phyloP scores from a whole-genome alignment of 1,284 basidiomycete genomes.

The Ganoderma sp. region DNA sequence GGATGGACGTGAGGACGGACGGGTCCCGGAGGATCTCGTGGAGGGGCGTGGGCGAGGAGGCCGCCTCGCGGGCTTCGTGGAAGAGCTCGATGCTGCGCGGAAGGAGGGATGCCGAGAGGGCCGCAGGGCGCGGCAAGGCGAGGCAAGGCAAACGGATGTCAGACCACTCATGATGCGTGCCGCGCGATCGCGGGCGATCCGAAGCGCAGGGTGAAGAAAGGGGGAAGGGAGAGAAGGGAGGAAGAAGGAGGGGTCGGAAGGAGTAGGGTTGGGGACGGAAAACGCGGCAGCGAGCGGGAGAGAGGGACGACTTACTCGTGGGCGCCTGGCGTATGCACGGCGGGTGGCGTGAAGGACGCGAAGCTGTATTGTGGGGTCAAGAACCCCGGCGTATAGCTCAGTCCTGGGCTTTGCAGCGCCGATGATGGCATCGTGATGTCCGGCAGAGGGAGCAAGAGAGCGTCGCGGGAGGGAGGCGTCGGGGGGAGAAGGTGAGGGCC shows the following conservation, averaged over 20 bases:
- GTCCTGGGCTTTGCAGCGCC: slow-evolving; percentile 21
- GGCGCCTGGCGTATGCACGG: slow-evolving; percentile 27
- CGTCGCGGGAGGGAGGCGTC: slow-evolving; percentile 27
- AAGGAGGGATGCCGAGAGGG: neutral
- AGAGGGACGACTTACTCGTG: slow-evolving; percentile 26
- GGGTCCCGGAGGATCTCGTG: slow-evolving; percentile 43
- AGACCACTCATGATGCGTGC: neutral
- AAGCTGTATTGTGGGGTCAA: slow-evolving; percentile 29
- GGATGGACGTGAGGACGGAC: slow-evolving; percentile 36
- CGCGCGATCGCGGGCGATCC: slow-evolving; percentile 6
- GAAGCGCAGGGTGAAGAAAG: slow-evolving; percentile 4
- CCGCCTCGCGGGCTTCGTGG: slow-evolving; percentile 40
- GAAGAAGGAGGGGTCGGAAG: neutral
- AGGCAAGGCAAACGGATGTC: slow-evolving; percentile 4
- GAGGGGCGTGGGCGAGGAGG: slow-evolving; percentile 41
- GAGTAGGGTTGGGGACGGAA: neutral
- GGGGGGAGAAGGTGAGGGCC: slow-evolving; percentile 30
- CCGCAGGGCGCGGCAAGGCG: neutral
- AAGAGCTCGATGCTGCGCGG: slow-evolving; percentile 33
- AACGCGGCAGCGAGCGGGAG: neutral
- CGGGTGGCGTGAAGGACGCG: slow-evolving; percentile 30
- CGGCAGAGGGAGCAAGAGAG: slow-evolving; percentile 16
- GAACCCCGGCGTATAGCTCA: slow-evolving; percentile 21
- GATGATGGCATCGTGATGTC: slow-evolving; percentile 20
- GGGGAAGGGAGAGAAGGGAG: neutral